Evolutionary conservation across 2,329 filamentous ascomycete species (phyloP).

Genomic region (Pseudogymnoascus sp.): DNA sequence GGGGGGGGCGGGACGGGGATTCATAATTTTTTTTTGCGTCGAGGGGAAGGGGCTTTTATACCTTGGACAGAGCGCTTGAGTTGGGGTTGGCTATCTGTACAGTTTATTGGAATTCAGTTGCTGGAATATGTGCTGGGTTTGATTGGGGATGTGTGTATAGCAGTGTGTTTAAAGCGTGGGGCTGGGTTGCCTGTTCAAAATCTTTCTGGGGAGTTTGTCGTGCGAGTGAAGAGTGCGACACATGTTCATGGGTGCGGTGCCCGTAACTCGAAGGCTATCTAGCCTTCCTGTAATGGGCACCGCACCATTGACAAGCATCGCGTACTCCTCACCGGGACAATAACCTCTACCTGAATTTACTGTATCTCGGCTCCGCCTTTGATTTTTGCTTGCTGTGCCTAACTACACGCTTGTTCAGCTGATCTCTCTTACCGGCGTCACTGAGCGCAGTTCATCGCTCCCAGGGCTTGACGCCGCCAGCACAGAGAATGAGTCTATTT

Average conservation of each 20-base stretch:
- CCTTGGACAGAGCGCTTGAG: neutral
- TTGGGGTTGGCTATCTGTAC: neutral
- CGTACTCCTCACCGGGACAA: neutral
- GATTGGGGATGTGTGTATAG: neutral
- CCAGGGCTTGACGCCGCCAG: neutral
- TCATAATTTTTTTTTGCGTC: neutral
- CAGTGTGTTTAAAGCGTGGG: neutral
- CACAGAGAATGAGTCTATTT: neutral
- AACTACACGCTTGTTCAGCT: neutral
- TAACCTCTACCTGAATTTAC: neutral
- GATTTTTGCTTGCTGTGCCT: neutral
- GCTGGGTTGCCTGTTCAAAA: neutral
- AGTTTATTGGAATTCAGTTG: neutral
- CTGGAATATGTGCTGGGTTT: neutral
- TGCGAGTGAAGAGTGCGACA: neutral
- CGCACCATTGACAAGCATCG: neutral
- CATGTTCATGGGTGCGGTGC: neutral
- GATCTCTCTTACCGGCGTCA: neutral
- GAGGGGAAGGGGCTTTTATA: neutral
- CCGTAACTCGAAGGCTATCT: neutral
- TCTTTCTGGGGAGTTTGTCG: neutral
- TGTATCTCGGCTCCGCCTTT: neutral
- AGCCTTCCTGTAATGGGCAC: neutral
- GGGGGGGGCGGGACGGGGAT: neutral
- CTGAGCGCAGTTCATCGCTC: neutral